These are phyloP conservation scores for Epichloe aotearoae DNA, from an alignment of 2,329 filamentous ascomycete species.

Conservation along the genomic window DNA sequence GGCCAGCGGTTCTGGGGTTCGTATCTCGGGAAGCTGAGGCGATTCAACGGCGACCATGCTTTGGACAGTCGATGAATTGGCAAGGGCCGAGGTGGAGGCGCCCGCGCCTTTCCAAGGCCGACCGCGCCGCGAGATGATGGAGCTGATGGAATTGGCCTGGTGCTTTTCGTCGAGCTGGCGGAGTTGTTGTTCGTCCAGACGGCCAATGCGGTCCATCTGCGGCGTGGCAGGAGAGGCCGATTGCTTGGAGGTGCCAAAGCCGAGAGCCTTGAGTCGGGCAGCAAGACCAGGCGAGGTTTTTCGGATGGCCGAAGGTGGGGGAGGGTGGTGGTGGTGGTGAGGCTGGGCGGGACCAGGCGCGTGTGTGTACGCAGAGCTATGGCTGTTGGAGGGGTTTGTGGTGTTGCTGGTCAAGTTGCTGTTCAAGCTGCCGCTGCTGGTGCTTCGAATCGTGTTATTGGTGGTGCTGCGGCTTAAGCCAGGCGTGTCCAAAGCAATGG, in stretches of 20 bases:
- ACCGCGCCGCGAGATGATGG: slow-evolving; percentile 49
- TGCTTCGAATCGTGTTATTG: slow-evolving; percentile 1
- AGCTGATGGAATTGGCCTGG: slow-evolving; percentile 36
- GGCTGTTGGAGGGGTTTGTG: slow-evolving; percentile 2
- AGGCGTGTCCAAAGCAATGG: slow-evolving; percentile 4
- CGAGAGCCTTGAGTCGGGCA: slow-evolving; percentile 50
- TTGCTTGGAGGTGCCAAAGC: slow-evolving; percentile 37
- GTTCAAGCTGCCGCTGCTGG: slow-evolving; percentile 3
- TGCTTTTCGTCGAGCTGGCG: slow-evolving; percentile 52
- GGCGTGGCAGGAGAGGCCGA: slow-evolving; percentile 15
- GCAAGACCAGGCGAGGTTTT: slow-evolving; percentile 53
- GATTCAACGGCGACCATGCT: slow-evolving; percentile 16
- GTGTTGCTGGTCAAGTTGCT: not conserved
- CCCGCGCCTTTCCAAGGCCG: slow-evolving; percentile 59
- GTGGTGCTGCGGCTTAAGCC: slow-evolving; percentile 5
- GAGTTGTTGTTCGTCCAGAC: slow-evolving; percentile 57
- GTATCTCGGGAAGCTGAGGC: slow-evolving; percentile 38
- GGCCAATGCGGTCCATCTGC: slow-evolving; percentile 41
- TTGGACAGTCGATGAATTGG: slow-evolving; percentile 11
- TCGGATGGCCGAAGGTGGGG: slow-evolving; percentile 25
- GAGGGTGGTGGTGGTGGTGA: slow-evolving; percentile 14
- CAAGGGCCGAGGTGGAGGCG: slow-evolving; percentile 18
- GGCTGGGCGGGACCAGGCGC: slow-evolving; percentile 10
- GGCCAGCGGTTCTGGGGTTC: slow-evolving; percentile 34
- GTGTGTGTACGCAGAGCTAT: slow-evolving; percentile 10